A percentile compares a stretch with the other conserved stretches of the same genome.
phyloP scores from a whole-genome alignment of 1,139 yeast genomes.

The Magnusiomyces suaveolens region DNA sequence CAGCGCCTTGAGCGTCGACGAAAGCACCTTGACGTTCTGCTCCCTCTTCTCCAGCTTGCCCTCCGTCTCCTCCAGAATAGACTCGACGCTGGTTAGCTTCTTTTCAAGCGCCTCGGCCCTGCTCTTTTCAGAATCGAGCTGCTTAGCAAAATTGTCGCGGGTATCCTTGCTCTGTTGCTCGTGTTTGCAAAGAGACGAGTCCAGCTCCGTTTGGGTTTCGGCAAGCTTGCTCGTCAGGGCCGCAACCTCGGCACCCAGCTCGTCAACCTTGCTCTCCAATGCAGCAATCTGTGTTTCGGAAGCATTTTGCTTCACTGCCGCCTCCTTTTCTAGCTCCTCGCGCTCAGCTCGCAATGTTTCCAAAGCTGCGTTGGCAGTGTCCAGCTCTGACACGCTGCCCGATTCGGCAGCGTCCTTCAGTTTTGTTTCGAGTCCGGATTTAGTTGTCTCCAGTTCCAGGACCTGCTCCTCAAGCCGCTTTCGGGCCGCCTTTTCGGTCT shows the following conservation, averaged over 20 bases:
- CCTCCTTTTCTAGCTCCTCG: no score
- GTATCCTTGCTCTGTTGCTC: background rate
- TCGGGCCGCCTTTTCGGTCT: constrained; percentile 1
- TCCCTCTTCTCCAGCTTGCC: background rate
- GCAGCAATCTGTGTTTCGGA: background rate
- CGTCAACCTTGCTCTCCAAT: background rate
- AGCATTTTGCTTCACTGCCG: no score
- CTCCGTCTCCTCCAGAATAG: constrained; percentile 1
- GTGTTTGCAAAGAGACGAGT: background rate
- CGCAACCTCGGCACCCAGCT: background rate
- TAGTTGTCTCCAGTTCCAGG: constrained; percentile 15
- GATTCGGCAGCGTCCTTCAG: background rate
- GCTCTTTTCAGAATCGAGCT: constrained; percentile 3
- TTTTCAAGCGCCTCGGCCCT: background rate
- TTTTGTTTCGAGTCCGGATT: background rate
- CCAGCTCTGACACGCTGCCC: background rate
- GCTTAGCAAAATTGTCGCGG: constrained; percentile 1
- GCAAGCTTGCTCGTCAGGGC: background rate
- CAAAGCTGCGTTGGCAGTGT: background rate
- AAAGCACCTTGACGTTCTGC: background rate
- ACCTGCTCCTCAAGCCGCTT: constrained; percentile 6
- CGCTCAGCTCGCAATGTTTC: no score
- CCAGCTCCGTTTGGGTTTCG: background rate
- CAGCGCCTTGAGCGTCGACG: background rate
- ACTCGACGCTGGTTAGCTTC: background rate